Conservation (phyloP, 441 rosid genomes). For the Syzygium syzygioides region DNA sequence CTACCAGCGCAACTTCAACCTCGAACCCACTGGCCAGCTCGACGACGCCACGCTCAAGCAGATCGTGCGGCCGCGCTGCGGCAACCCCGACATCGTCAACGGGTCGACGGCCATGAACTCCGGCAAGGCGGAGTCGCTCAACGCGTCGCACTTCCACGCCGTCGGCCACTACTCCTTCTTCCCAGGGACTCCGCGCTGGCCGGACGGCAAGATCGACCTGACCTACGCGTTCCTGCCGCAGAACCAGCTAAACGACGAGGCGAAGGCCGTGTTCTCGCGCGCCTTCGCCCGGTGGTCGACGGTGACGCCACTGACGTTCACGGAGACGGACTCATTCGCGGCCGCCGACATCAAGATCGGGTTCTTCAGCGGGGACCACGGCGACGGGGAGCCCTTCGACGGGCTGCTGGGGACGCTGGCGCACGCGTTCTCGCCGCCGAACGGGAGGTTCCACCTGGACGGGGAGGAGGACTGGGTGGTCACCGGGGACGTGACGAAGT, state of each 20-base stretch:
- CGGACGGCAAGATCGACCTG: slow-evolving; percentile 27
- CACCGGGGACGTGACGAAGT: slow-evolving; percentile 5
- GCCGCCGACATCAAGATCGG: slow-evolving; percentile 12
- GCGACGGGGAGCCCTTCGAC: slow-evolving; percentile 30
- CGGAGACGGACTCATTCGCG: background rate
- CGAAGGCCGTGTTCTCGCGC: slow-evolving; percentile 7
- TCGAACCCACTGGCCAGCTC: background rate
- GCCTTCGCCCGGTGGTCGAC: slow-evolving; percentile 14
- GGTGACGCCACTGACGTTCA: slow-evolving; percentile 15
- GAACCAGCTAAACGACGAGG: background rate
- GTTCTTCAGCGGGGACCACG: slow-evolving; percentile 21
- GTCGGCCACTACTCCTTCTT: slow-evolving; percentile 50
- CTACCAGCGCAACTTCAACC: background rate
- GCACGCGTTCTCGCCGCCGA: slow-evolving; percentile 88
- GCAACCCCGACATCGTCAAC: slow-evolving; percentile 52
- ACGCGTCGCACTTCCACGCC: background rate
- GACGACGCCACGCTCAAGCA: slow-evolving; percentile 1
- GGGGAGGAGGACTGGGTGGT: slow-evolving; percentile 1
- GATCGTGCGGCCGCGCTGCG: slow-evolving; percentile 1
- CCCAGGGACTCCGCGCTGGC: slow-evolving; percentile 73
- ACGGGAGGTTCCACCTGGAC: slow-evolving; percentile 29
- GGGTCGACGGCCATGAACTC: slow-evolving; percentile 70
- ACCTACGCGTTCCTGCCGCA: slow-evolving; percentile 24
- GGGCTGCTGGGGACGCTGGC: slow-evolving; percentile 66
- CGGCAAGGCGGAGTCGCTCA: slow-evolving; percentile 18